Base-by-base conservation (phyloP, 257 asterid species). In the Dorcoceras hygrometricum region DNA sequence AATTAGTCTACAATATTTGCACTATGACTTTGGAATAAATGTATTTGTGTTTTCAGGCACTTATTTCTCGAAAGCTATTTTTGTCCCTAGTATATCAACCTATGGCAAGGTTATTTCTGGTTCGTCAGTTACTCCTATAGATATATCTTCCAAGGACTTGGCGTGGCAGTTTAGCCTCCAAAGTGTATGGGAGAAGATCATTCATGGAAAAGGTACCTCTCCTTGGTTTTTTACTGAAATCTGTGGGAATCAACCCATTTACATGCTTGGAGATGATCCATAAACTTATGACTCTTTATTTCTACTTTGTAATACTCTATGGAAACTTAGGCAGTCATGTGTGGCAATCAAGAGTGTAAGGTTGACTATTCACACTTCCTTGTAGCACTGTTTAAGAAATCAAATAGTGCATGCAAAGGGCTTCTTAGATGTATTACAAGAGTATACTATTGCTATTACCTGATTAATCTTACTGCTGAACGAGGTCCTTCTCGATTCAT, bases 91-190 rank as follows among this genome's bases (percentile, higher is more conserved):
- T 60, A 82, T 87, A 73, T 91, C 98, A 11, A 83, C 77, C 32
- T 89, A 89, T 73, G 83, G 73, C 77, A 91, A 84, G 83, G 96
- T 91, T 60, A 91, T 95, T 63, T 91, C 96, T 59, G 95, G 80
- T 67, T 73, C 87, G n/a, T 86, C 97, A 1, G 69, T 69, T 50
- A 60, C 85, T 72, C 95, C 95, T 43, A 65, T 66, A 19, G 76
- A 80, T 39, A 62, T 59, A 57, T 79, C 81, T 29, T 67, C 85
- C 48, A 88, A 80, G 80, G 95, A 91, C 75, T 82, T 88, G 74
- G 68, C 93, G 4, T 91, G 98, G 98, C 98, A 89, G 77, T 79
- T 79, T 69, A 89, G 82, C 74, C 89, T 91, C 65, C 50, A 12
- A 39, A 12, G 50, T 11, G 50, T 39, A 61, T 89, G 96, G 96